Conservation (phyloP, 768 basidiomycete genomes). For the Rhodotorula taiwanensis region DNA sequence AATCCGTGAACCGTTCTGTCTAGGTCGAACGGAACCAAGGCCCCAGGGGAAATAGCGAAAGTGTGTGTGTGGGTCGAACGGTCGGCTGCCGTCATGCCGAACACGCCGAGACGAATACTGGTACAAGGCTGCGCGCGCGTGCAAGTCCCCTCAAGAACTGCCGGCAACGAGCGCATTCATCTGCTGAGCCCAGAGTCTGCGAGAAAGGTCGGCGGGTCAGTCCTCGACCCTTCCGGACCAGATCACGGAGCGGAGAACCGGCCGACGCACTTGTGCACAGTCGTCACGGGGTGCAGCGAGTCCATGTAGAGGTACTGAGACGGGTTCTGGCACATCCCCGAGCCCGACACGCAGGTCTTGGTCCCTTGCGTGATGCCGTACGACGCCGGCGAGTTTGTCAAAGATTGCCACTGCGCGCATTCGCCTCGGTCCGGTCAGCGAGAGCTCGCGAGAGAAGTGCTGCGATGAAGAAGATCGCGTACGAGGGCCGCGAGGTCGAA, state of each 20-base stretch:
- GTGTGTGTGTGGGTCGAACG: no score
- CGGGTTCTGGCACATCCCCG: slow-evolving; percentile 21
- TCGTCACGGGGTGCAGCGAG: slow-evolving; percentile 32
- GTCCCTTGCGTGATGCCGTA: slow-evolving; percentile 16
- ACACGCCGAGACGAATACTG: no score
- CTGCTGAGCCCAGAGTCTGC: slow-evolving; percentile 18
- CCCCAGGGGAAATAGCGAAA: no score
- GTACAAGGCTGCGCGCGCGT: no score
- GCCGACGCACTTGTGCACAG: slow-evolving; percentile 10
- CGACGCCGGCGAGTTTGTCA: neutral
- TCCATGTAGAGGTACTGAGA: slow-evolving; percentile 28
- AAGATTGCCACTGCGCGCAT: slow-evolving; percentile 10
- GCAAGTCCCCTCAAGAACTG: no score
- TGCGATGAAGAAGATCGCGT: neutral
- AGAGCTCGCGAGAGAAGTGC: neutral
- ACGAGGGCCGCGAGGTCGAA: slow-evolving; percentile 25
- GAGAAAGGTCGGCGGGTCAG: neutral
- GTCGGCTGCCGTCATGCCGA: no score
- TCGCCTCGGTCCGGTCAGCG: neutral
- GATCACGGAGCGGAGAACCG: neutral
- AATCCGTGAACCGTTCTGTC: no score
- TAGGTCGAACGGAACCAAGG: no score
- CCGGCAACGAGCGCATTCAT: slow-evolving; percentile 25
- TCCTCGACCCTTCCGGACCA: neutral
- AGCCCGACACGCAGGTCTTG: slow-evolving; percentile 17